These are phyloP conservation scores for Antrodiella citrinella DNA, from an alignment of 768 basidiomycete genomes.

Conservation along the genomic window DNA sequence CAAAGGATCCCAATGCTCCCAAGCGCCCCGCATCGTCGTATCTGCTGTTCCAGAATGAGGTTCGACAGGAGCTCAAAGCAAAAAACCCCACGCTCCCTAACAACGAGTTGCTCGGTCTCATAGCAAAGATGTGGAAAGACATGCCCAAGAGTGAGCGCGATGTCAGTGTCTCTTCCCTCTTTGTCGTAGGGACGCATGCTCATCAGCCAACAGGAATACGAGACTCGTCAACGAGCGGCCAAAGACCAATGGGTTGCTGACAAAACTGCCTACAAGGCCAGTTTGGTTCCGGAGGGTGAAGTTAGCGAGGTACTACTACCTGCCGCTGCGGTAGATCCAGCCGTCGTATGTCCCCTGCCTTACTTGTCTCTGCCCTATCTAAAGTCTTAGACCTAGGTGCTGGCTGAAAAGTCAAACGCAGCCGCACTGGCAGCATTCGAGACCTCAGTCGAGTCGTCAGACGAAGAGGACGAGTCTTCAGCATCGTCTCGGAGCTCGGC, in stretches of 20 bases:
- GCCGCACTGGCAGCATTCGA: not conserved
- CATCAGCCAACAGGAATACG: slow-evolving; percentile 38
- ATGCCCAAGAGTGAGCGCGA: slow-evolving; percentile 65
- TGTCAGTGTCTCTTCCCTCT: slow-evolving; percentile 36
- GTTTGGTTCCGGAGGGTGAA: not conserved
- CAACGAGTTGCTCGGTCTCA: slow-evolving; percentile 61
- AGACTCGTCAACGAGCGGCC: slow-evolving; percentile 41
- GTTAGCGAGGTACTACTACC: no score
- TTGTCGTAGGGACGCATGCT: slow-evolving; percentile 1
- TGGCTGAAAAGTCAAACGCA: not conserved
- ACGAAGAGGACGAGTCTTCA: slow-evolving; percentile 3
- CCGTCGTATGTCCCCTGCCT: not conserved
- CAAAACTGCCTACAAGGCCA: slow-evolving; percentile 52
- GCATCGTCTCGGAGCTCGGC: not conserved
- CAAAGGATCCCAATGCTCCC: slow-evolving; percentile 86
- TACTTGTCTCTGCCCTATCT: not conserved
- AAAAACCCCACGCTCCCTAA: slow-evolving; percentile 59
- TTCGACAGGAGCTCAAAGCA: slow-evolving; percentile 65
- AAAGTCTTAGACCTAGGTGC: not conserved
- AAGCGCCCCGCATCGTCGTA: slow-evolving; percentile 92
- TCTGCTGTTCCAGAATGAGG: slow-evolving; percentile 89
- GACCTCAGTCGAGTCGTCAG: slow-evolving; percentile 4
- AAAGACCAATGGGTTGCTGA: slow-evolving; percentile 58
- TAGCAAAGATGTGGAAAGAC: slow-evolving; percentile 66
- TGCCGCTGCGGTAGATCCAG: not conserved